Base-by-base conservation (phyloP, 345 rosid species). In the Salix suchowensis region DNA sequence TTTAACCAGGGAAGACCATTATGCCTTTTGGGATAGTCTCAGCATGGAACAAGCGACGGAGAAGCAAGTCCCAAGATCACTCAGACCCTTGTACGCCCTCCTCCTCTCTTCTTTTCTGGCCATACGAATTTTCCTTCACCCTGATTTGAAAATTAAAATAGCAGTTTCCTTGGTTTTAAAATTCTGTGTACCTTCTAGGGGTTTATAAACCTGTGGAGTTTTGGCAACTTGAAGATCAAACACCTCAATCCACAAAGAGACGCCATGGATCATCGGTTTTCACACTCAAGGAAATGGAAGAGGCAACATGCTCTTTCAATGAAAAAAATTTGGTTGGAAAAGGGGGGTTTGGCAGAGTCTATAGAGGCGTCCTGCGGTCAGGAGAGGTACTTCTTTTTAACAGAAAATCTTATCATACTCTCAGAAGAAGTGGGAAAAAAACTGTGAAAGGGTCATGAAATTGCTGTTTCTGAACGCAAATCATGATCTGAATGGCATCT, bases 291-390 rank as follows among this genome's bases (percentile, higher is more conserved):
- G 96, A 95, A 82, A 93, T 95, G 97, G 93, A 91, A 74, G 91
- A 88, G 82, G 97, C 97, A 19, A 91, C 98, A 37, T 75, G 82
- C 67, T 89, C 86, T 70, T 91, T 95, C 75, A 85, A 90, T 42
- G 98, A 95, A 24, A 84, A 85, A 42, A 86, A 92, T 76, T 82
- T 89, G 28, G 85, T 95, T 1, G 97, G 97, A 15, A 93, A 91
- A 85, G 97, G 98, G 78, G 98, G 97, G 4, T 95, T 95, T 77
- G 98, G 97, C 68, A 84, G 89, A 74, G 98, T 95, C 79, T 95
- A 93, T 85, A 87, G 77, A 82, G 97, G 98, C 79, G 84, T 77
- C 65, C 84, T 92, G 82, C 88, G 88, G 74, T 86, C 98, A 67
- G 97, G 97, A 79, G 93, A 94, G 97, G 97, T 91, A 89, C 62